phyloP scores from a whole-genome alignment of 345 rosid genomes.

The Salix purpurea region DNA sequence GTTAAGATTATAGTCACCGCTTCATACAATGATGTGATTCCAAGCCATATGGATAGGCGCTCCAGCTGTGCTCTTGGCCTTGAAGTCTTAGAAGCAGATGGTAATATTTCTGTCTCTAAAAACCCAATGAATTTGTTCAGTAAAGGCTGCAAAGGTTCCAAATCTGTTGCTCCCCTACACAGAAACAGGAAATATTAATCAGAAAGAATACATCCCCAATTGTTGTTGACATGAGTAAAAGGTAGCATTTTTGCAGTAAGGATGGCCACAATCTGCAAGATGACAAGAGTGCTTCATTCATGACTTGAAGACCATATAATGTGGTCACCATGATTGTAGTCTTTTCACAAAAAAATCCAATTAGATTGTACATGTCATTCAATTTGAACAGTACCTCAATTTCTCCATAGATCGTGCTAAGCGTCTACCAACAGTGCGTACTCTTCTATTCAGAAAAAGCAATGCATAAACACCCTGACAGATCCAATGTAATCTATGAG shows the following conservation, averaged over 20 bases:
- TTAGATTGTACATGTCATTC: background rate
- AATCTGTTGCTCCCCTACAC: conserved; percentile 72
- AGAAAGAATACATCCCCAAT: background rate
- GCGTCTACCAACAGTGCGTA: conserved; percentile 73
- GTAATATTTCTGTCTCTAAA: conserved; percentile 76
- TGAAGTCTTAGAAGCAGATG: conserved; percentile 48
- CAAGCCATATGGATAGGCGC: conserved; percentile 79
- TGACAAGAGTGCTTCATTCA: background rate
- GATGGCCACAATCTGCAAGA: background rate
- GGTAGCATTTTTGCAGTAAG: background rate
- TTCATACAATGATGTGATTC: conserved; percentile 87
- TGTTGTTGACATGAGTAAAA: background rate
- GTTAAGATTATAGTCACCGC: conserved; percentile 21
- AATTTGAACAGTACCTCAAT: conserved; percentile 52
- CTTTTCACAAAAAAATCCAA: background rate
- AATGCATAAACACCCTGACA: conserved; percentile 84
- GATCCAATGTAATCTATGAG: conserved; percentile 19
- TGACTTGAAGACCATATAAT: too few relatives aligned
- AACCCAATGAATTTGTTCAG: conserved; percentile 66
- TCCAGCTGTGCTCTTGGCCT: conserved; percentile 73
- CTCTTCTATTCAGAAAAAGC: conserved; percentile 87
- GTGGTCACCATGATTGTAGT: too few relatives aligned
- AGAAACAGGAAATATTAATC: conserved; percentile 22
- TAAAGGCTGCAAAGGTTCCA: conserved; percentile 93
- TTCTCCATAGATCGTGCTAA: conserved; percentile 88